A percentile compares a stretch with the other conserved stretches of the same genome.
These are phyloP conservation scores for Amylocarpus encephaloides DNA, from an alignment of 2,329 filamentous ascomycete species.

Conservation along the genomic window DNA sequence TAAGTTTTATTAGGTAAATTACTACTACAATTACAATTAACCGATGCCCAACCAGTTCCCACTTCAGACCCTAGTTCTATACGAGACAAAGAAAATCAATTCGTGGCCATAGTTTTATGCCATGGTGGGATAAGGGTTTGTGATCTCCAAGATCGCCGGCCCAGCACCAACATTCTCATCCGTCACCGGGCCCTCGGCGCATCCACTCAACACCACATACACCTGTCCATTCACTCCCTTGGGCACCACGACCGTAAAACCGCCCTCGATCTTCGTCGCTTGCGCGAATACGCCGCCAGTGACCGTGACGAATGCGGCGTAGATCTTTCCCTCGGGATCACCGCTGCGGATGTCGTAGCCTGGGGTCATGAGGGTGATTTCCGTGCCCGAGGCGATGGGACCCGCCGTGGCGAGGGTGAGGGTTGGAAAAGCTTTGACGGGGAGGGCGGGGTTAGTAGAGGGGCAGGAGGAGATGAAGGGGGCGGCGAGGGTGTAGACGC, in stretches of 20 bases:
- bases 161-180: constrained; percentile 35
- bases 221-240: constrained; percentile 34
- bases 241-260: constrained; percentile 28
- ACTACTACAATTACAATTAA: too few relatives aligned
- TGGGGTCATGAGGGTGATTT: constrained; percentile 26
- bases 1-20: too few relatives aligned
- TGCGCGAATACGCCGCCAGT: constrained; percentile 33
- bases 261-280: constrained; percentile 23
- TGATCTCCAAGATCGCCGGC: constrained; percentile 29
- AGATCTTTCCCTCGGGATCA: constrained; percentile 24
- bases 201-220: constrained; percentile 35
- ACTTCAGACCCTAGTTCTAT: too few relatives aligned
- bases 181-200: constrained; percentile 28
- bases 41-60: too few relatives aligned
- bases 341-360: constrained; percentile 21
- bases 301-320: constrained; percentile 35
- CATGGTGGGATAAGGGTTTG: constrained; percentile 9
- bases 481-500: constrained; percentile 59
- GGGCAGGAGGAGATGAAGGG: constrained; percentile 45
- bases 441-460: constrained; percentile 34
- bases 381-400: constrained; percentile 18
- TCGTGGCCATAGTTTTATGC: too few relatives aligned
- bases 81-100: too few relatives aligned
- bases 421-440: constrained; percentile 53
- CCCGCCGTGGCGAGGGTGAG: constrained; percentile 32